Base-by-base conservation (phyloP, 805 yeast species). In the Candida namnaoensis region DNA sequence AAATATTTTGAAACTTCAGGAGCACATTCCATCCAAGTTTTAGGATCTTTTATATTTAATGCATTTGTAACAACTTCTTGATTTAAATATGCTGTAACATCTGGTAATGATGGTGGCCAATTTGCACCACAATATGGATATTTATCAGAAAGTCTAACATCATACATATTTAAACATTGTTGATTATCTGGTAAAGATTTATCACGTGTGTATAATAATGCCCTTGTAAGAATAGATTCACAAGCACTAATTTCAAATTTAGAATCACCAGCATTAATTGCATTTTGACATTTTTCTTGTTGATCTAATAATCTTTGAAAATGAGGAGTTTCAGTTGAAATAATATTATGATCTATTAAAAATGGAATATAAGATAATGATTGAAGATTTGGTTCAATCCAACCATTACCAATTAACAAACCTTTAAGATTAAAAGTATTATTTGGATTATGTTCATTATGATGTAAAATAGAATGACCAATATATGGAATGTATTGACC, bases 401-500 rank as follows among this genome's bases (percentile, higher is more conserved):
- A 91, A 1, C 96, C 97, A 62, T 91, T 91, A 13, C 96, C 96
- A 44, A 93, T 81, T 47, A 88, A 48, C 8, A 88, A 57, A 0
- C 91, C 93, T 45, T 74, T 68, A 43, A 90, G 58, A 42, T 80
- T 67, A 32, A 71, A 48, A 4, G 49, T 39, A 4, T 38, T 36
- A 5, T 45, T 42, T 1, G 44, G 45, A 15, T 64, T 48, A 38
- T 55, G 36, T 34, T 53, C 49, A 53, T 80, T 76, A 34, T 73
- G 63, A 2, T 69, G 63, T 38, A 77, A 50, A 5, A 91, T 68
- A 1, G 76, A 78, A 34, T 74, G 66, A 0, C 91, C 95, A 45
- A 90, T 76, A 59, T 83, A 86, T 1, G 99, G 98, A 41, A 93
- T 84, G 57, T 88, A 93, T 58, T 93, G 97, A 19, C 99, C 99